Evolutionary conservation across 331 rosid genomes (phyloP).

Genomic region (Quercus lobata): DNA sequence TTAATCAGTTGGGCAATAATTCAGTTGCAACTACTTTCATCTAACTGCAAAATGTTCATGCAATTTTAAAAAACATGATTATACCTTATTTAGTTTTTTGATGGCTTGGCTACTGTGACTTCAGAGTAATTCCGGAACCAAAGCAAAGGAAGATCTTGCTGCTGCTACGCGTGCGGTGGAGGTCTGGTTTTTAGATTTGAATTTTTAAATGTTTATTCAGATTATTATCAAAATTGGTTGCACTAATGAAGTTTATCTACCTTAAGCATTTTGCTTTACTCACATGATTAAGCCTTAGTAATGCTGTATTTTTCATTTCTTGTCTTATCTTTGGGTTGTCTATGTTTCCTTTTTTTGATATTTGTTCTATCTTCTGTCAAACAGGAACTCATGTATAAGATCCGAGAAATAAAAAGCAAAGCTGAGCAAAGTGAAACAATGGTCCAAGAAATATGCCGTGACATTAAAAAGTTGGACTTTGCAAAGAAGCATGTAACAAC

Average conservation of each 20-base stretch:
- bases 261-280: background rate
- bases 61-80: background rate
- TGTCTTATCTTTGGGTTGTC: background rate
- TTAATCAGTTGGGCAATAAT: background rate
- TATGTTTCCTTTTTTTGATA: background rate
- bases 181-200: constrained; percentile 33
- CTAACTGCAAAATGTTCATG: background rate
- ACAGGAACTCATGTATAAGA: constrained; percentile 98
- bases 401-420: constrained; percentile 89
- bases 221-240: background rate
- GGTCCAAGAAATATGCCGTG: constrained; percentile 99
- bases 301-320: constrained; percentile 1
- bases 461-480: constrained; percentile 93
- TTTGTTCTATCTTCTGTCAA: constrained; percentile 21
- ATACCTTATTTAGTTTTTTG: background rate
- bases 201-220: background rate
- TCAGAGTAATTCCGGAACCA: constrained; percentile 96
- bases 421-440: constrained; percentile 99
- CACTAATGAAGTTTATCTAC: background rate
- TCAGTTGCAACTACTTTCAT: background rate
- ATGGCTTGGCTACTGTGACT: constrained; percentile 32
- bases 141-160: constrained; percentile 97
- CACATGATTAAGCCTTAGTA: background rate
- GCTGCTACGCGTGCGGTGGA: constrained; percentile 91
- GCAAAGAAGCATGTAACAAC: constrained; percentile 99